Base-by-base conservation (phyloP, 1,139 yeast species). In the Pichia sp. region DNA sequence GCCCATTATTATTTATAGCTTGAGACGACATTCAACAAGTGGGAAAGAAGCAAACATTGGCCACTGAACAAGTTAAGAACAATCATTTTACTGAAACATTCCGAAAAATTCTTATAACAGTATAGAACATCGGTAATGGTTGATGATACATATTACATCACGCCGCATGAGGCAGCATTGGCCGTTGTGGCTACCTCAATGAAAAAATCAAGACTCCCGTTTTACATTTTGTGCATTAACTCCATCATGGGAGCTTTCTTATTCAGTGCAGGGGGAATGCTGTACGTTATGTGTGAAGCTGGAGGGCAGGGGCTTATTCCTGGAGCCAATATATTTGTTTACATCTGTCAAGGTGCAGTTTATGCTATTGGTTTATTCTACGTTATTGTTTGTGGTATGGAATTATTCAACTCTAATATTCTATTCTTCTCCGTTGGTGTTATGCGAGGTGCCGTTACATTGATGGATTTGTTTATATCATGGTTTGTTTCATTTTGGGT, bases 181-280 rank as follows among this genome's bases (percentile, higher is more conserved):
- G 91, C 91, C 0, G 80, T 80, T 33, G 87, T 82, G 22, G 93
- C 93, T 7, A 82, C 91, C 0, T 68, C 85, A 2, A 82, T 81
- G 91, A 82, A 82, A 54, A 82, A 82, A 52, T 72, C 88, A 3
- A 66, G 93, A 51, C 66, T 80, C 18, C 67, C 75, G 40, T 46
- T 76, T 6, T 78, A 76, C 41, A 67, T 77, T 2, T 55, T 82
- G 21, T 47, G 74, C 0, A 51, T 81, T 22, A 81, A 81, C 52
- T 74, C 87, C 1, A 54, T 82, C 10, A 58, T 80, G 46, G 94
- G 88, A 3, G 94, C 88, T 1, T 50, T 80, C 1, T 55, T 83
- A 11, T 82, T 84, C 55, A 59, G 80, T 21, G 62, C 77, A 2
- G 94, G 94, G 10, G 86, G 91, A 0, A 76, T 83, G 83, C 63